These are phyloP conservation scores for Artemisia annua DNA, from an alignment of 129 eudicot genomes.

Conservation along the genomic window DNA sequence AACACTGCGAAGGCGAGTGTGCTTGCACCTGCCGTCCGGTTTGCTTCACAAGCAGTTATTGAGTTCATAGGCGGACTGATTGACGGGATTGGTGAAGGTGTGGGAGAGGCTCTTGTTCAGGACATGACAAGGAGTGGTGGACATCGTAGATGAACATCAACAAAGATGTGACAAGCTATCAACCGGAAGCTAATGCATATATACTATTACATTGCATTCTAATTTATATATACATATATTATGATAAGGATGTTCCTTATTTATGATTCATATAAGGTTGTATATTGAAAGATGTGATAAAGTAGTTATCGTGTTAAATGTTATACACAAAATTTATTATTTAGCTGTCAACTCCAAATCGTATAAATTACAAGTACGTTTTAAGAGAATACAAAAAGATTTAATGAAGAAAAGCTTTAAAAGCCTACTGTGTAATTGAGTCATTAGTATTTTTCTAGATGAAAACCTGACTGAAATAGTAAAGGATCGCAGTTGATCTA, in stretches of 20 bases:
- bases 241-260: background rate
- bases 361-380: too few relatives aligned
- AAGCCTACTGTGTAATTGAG: too few relatives aligned
- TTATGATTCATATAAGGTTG: background rate
- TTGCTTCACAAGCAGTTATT: slow-evolving; percentile 69
- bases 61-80: slow-evolving; percentile 76
- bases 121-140: slow-evolving; percentile 41
- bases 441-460: too few relatives aligned
- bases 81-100: slow-evolving; percentile 85
- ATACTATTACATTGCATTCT: background rate
- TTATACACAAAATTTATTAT: too few relatives aligned
- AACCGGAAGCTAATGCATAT: background rate
- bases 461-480: too few relatives aligned
- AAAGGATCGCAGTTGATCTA: too few relatives aligned
- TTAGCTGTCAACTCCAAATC: too few relatives aligned
- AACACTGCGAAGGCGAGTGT: slow-evolving; percentile 47
- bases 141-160: background rate
- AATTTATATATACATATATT: background rate
- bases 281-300: slow-evolving; percentile 7
- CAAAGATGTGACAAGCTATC: slow-evolving; percentile 5
- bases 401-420: too few relatives aligned
- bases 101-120: slow-evolving; percentile 72
- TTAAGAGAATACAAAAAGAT: too few relatives aligned
- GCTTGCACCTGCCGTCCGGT: slow-evolving; percentile 65
- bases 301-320: background rate